Evolutionary conservation across 305 asterid genomes (phyloP), one percentile per base, ranked within the genome.

Genomic region (Nicotiana rustica): DNA sequence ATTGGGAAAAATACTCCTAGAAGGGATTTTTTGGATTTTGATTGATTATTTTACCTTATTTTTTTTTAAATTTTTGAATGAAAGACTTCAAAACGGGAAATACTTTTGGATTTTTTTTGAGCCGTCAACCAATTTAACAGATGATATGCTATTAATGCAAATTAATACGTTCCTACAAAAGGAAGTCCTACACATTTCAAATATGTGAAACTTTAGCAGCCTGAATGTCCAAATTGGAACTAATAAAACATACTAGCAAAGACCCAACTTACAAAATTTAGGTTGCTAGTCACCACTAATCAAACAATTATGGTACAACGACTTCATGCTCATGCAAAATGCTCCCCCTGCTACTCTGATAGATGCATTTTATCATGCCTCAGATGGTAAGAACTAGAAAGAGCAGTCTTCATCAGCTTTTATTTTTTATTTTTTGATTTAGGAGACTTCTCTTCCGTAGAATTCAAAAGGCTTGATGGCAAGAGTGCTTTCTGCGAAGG

Each of bases 401-500:
- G 44, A 65, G 29, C 17, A 47, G 82, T 41, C 62, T 41, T 18
- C 49, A 41, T 79, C 18, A 47, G 60, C 33, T 9, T 25, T 25
- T 5, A 84, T 79, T 80, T 91, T 80, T 68, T 89, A 25, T 25
- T 25, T 25, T 25, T 81, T 84, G 49, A 71, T 25, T 89, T 85
- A 70, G 81, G 78, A 21, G 88, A 17, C 83, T 77, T 88, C 67
- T 49, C 83, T 81, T 82, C 85, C 38, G 78, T 80, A 17, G 81
- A 80, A 55, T 47, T 82, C 82, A 81, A 77, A 79, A 85, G 83
- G 49, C 86, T 86, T 5, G 90, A 78, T 17, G 92, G 91, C 87
- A 92, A 79, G 60, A 92, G 81, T 21, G 97, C 91, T 90, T 91
- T 93, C 87, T 96, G 98, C 67, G 98, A 88, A 83, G 98, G 98